Evolutionary conservation across 140 eudicot genomes (phyloP).

Genomic region (Ambrosia hybrid): DNA sequence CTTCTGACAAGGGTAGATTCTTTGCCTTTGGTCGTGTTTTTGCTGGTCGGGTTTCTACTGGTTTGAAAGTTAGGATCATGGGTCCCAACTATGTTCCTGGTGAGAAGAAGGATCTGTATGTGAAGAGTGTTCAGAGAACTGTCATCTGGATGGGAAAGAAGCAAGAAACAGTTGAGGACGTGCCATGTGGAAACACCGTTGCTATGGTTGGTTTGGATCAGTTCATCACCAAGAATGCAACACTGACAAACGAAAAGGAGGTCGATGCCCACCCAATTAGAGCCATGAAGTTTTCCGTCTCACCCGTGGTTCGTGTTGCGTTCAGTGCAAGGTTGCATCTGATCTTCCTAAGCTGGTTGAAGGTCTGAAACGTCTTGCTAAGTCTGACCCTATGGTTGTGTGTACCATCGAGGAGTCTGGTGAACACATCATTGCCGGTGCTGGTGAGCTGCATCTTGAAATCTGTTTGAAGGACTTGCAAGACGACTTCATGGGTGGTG

Average conservation of each 20-base stretch:
- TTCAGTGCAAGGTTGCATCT: conserved; percentile 80
- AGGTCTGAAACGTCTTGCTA: conserved; percentile 67
- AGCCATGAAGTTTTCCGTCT: conserved; percentile 72
- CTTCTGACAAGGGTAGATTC: conserved; percentile 69
- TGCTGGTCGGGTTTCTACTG: conserved; percentile 57
- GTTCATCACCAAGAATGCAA: conserved; percentile 66
- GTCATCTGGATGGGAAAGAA: too few species aligned
- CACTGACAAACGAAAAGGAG: conserved; percentile 65
- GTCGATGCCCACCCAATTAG: conserved; percentile 61
- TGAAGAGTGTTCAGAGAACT: too few species aligned
- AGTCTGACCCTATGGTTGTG: conserved; percentile 79
- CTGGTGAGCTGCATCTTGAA: too few species aligned
- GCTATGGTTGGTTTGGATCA: too few species aligned
- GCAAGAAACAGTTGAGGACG: conserved; percentile 67
- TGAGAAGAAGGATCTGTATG: too few species aligned
- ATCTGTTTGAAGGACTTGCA: too few species aligned
- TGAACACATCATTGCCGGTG: too few species aligned
- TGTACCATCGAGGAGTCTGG: too few species aligned
- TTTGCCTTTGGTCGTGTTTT: conserved; percentile 77
- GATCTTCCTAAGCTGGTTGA: conserved; percentile 80
- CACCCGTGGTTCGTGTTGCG: conserved; percentile 89
- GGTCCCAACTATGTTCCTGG: too few species aligned
- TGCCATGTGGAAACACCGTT: conserved; percentile 72
- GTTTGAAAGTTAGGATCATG: conserved; percentile 80
- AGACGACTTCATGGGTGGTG: too few species aligned